Conservation (phyloP, 257 asterid species). For the Ophiorrhiza pumila region DNA sequence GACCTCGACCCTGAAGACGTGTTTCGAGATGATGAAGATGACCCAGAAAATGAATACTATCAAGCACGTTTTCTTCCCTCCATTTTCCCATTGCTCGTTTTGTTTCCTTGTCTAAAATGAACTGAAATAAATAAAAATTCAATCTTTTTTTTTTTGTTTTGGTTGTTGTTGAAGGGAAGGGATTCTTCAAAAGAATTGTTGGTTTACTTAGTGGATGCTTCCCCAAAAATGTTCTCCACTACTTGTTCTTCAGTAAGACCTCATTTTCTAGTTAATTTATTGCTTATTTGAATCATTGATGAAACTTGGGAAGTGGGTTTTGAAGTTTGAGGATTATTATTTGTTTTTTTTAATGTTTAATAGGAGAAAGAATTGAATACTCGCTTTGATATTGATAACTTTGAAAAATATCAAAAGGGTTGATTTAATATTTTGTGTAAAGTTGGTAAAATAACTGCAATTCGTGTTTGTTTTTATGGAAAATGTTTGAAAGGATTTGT, state of each 20-base stretch:
- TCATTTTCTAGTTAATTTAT: background rate
- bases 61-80: slow-evolving; percentile 30
- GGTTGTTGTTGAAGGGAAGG: slow-evolving; percentile 55
- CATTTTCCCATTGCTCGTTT: background rate
- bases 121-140: background rate
- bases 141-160: background rate
- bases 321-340: background rate
- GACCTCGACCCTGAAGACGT: slow-evolving; percentile 91
- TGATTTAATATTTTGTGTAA: background rate
- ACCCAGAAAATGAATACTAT: slow-evolving; percentile 54
- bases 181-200: slow-evolving; percentile 59
- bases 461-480: background rate
- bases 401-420: background rate
- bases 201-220: slow-evolving; percentile 87
- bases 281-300: slow-evolving; percentile 2
- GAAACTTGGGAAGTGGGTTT: background rate
- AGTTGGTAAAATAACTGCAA: background rate
- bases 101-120: background rate
- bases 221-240: slow-evolving; percentile 85
- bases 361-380: background rate
- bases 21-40: slow-evolving; percentile 82
- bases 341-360: background rate
- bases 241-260: slow-evolving; percentile 44
- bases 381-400: background rate
- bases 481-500: background rate